Base-by-base conservation (phyloP, 2,329 filamentous ascomycete species). In the Colletotrichum eremochloae region DNA sequence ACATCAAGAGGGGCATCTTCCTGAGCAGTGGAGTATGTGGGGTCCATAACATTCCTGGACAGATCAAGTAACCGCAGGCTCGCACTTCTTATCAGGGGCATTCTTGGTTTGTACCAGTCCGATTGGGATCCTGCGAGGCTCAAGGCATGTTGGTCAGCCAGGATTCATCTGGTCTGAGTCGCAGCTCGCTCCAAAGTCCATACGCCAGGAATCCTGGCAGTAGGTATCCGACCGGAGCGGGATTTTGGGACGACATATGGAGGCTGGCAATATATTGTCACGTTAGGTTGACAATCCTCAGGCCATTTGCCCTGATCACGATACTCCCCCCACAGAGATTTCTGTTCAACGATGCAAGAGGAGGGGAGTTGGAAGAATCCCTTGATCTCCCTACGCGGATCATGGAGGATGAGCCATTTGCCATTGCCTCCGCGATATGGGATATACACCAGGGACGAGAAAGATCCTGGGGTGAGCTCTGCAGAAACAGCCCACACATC, bases 401-500 rank as follows among this genome's bases (percentile, higher is more conserved):
- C 38, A 55, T 46, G 36, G 20, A 29, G 24, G 29, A 36, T 6
- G 57, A 68, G 55, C 50, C 63, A 68, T 68, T 52, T 68, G 44
- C 31, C 65, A 38, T 40, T 18, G 55, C 50, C 38, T 56, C 24
- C 31, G 33, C 24, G 48, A 57, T 42, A 42, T 40, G 24, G 20
- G 55, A 64, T 50, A 48, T 29, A 57, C 64, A 24, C 58, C 44
- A 63, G 52, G 65, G 52, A 53, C 24, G 56, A n/a, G 24, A 42
- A 36, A 61, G 20, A 50, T 33, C 18, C 15, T 20, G 44, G n/a
- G 44, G 20, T 33, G 63, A 56, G 57, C 36, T 63, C n/a, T 60
- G 31, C 53, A 71, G 65, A 68, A 71, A 53, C 46, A 64, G 60
- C 53, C 46, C 52, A 50, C 52, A 24, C 18, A 24, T 61, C 31